Conservation (phyloP, 164 flowering plant genomes). For the Kalanchoe fedtschenkoi region DNA sequence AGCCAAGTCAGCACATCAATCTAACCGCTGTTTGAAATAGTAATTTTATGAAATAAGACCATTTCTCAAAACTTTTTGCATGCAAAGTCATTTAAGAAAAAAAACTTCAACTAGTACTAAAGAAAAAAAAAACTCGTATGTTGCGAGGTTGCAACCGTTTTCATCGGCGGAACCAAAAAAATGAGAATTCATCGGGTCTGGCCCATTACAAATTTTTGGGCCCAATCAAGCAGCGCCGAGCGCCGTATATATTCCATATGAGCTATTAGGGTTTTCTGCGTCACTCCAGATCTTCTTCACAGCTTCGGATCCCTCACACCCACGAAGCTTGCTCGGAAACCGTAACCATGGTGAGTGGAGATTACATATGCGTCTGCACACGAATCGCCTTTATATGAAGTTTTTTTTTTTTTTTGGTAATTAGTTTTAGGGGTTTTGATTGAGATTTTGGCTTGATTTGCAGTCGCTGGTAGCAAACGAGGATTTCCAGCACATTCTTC, state of each 20-base stretch:
- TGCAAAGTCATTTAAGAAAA: too few relatives aligned
- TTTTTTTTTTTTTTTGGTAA: not conserved
- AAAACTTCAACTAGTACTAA: too few relatives aligned
- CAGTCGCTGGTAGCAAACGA: not conserved
- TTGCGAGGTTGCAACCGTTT: too few relatives aligned
- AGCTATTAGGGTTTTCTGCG: not conserved
- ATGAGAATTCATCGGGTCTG: too few relatives aligned
- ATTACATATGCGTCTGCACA: not conserved
- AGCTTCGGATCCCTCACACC: not conserved
- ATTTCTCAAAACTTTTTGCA: too few relatives aligned
- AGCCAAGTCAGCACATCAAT: too few relatives aligned
- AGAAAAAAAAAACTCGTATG: too few relatives aligned
- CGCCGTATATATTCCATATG: not conserved
- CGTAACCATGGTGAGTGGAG: not conserved
- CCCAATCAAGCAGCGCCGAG: not conserved
- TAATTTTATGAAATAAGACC: too few relatives aligned
- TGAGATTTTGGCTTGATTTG: not conserved
- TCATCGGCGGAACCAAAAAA: too few relatives aligned
- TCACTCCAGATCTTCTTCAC: not conserved
- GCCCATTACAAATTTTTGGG: too few relatives aligned
- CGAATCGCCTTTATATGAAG: not conserved
- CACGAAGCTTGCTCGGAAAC: not conserved
- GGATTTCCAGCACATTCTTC: conserved; percentile 1
- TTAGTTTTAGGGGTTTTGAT: not conserved
- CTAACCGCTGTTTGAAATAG: too few relatives aligned